Percentiles rank a stretch among this genome's conserved stretches.
Evolutionary conservation across 345 rosid genomes (phyloP).

Genomic region (Punica granatum): DNA sequence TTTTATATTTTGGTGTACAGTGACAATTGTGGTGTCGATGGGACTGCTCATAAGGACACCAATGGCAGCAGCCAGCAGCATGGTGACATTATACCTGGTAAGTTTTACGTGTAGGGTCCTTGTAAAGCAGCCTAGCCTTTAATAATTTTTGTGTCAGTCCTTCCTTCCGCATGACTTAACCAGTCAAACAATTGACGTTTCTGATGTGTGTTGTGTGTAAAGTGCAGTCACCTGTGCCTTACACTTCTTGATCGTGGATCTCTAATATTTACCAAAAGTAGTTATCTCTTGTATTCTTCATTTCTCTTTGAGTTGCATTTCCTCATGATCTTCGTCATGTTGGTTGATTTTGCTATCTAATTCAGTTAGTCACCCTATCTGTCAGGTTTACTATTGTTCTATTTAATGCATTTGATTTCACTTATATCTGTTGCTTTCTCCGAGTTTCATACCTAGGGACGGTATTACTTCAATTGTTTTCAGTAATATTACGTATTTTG

Average conservation of each 20-base stretch:
- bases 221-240: neutral
- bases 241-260: neutral
- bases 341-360: neutral
- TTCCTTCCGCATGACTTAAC: neutral
- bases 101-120: neutral
- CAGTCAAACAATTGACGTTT: neutral
- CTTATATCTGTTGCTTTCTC: neutral
- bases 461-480: neutral
- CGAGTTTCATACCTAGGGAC: neutral
- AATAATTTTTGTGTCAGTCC: neutral
- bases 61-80: conserved; percentile 14
- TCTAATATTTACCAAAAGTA: neutral
- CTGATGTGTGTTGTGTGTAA: neutral
- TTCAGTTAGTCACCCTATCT: neutral
- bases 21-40: conserved; percentile 14
- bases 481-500: neutral
- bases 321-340: neutral
- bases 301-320: neutral
- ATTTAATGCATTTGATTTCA: neutral
- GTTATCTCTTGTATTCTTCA: neutral
- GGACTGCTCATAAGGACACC: conserved; percentile 9
- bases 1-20: conserved; percentile 4
- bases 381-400: neutral
- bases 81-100: conserved; percentile 7
- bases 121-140: neutral